Base-by-base conservation (phyloP, 2,329 filamentous ascomycete species). In the Botryotinia convoluta region DNA sequence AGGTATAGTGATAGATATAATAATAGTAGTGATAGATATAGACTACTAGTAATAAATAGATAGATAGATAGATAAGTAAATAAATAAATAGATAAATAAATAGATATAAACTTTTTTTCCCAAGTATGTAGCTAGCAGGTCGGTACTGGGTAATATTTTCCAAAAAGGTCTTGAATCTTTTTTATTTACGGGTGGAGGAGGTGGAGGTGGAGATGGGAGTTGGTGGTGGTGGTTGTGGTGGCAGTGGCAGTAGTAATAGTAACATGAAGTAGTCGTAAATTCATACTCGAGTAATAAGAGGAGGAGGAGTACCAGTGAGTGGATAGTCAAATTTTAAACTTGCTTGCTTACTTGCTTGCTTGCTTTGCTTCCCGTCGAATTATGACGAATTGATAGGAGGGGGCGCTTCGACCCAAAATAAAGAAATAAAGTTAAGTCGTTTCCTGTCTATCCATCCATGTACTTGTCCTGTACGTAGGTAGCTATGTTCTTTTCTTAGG, bases 371-470 rank as follows among this genome's bases (percentile, higher is more conserved):
- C 14, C 32, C 10, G 20, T 22, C 35, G 12, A 22, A 26, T 61
- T 61, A 61, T 61, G 59, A 61, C 59, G 59, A 61, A 61, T 37
- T 61, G 59, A 61, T 61, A 61, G 59, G 59, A 61, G 32, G 59
- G 32, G 59, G 35, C 59, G 59, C 59, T 61, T 61, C 59, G 59
- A 61, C 59, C 59, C 32, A 61, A 39, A 39, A 37, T 6, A 35
- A 59, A 37, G 37, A 60, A 51, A 51, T 51, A 51, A n/a, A 51
- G 12, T 51, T 14, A 51, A 37, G 32, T 60, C 32, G 18, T 60
- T 60, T 60, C 57, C 32, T 6, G 20, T 45, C 44, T 48, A 22
- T 48, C 45, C 45, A 48, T 35, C 22, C 32, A 35, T 60, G 29
- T 37, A 37, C 20, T 32, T 10, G 32, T 26, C 2, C 32, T 60